phyloP scores from a whole-genome alignment of 176 grass and related monocot species.

The Dendrocalamus sinicus region DNA sequence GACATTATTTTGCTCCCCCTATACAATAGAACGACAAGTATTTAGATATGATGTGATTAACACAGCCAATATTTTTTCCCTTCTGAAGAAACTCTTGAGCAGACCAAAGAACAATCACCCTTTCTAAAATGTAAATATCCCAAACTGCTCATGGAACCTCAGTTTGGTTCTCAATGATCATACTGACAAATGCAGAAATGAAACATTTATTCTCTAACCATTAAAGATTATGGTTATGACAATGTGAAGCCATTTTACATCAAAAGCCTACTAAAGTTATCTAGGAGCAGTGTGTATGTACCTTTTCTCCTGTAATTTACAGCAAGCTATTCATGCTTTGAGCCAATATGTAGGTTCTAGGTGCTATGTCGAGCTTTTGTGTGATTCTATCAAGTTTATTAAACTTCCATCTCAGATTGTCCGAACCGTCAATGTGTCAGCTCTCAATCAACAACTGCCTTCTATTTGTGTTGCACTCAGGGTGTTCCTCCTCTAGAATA shows the following conservation, averaged over 20 bases:
- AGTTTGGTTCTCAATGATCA: not conserved
- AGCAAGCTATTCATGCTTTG: slow-evolving; percentile 1
- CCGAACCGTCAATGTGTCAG: slow-evolving; percentile 9
- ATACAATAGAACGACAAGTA: not conserved
- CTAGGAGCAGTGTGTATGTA: not conserved
- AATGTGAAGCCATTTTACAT: not conserved
- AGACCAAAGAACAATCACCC: not conserved
- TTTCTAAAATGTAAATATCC: slow-evolving; percentile 29
- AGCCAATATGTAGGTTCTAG: not conserved
- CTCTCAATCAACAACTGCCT: not conserved
- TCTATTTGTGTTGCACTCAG: not conserved
- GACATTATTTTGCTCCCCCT: not conserved
- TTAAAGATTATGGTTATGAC: not conserved
- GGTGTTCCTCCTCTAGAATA: not conserved
- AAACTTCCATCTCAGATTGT: not conserved
- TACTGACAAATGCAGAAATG: not conserved
- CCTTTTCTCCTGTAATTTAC: not conserved
- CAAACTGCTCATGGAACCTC: not conserved
- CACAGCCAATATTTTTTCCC: not conserved
- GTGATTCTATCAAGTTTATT: not conserved
- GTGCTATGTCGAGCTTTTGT: not conserved
- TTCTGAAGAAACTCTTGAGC: not conserved
- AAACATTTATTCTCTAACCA: slow-evolving; percentile 2
- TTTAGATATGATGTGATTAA: not conserved
- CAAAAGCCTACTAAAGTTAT: slow-evolving; percentile 2